phyloP scores from a whole-genome alignment of 306 rosid species.

The Styphnolobium japonicum region DNA sequence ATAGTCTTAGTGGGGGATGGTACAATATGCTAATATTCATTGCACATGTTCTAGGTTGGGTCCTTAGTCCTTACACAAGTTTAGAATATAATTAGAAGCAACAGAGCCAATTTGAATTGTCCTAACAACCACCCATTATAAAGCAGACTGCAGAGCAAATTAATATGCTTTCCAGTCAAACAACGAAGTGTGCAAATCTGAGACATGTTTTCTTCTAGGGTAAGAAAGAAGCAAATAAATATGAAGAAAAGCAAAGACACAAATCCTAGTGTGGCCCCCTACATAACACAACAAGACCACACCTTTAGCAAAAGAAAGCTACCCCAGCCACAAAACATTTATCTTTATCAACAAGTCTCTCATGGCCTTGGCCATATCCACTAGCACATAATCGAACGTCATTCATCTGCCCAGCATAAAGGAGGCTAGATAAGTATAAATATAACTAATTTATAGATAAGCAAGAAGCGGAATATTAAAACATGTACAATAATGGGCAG shows the following conservation, averaged over 20 bases:
- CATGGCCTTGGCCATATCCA: conserved; percentile 57
- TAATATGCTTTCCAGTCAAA: conserved; percentile 70
- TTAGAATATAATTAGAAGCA: conserved; percentile 26
- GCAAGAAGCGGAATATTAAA: background rate
- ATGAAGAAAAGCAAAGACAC: conserved; percentile 47
- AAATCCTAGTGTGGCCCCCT: conserved; percentile 67
- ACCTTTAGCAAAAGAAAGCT: conserved; percentile 44
- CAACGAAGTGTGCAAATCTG: conserved; percentile 56
- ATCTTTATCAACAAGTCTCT: conserved; percentile 55
- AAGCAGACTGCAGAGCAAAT: conserved; percentile 35
- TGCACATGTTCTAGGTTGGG: conserved; percentile 39
- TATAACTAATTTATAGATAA: too few relatives aligned
- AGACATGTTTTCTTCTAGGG: conserved; percentile 73
- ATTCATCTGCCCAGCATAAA: conserved; percentile 64
- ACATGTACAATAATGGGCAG: too few relatives aligned
- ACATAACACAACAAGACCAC: conserved; percentile 41
- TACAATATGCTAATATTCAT: conserved; percentile 31
- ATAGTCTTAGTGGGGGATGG: too few relatives aligned
- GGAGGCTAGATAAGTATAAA: conserved; percentile 16
- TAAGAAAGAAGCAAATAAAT: conserved; percentile 43
- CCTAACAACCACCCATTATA: conserved; percentile 35
- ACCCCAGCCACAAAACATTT: conserved; percentile 68
- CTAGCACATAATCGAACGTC: conserved; percentile 42
- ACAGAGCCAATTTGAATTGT: conserved; percentile 21
- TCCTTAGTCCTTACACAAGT: conserved; percentile 29